Evolutionary conservation across 768 basidiomycete species (phyloP), one percentile per base, ranked within the genome.

Genomic region (Phaeotremella skinneri): DNA sequence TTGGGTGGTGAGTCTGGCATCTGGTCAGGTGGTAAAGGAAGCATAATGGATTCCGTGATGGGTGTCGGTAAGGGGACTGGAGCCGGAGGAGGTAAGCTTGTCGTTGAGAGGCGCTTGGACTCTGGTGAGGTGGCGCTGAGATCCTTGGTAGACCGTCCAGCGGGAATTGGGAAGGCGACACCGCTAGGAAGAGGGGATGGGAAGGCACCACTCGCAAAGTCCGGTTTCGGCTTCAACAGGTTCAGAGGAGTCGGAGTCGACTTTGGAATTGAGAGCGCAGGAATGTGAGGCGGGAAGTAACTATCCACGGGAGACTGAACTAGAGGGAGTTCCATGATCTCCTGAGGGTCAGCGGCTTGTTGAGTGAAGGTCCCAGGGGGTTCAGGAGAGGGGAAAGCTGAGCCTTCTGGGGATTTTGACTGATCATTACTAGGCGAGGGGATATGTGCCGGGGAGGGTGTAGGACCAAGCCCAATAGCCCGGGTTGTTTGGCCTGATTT

Each of bases 1-100:
- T 45, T 52, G 3, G 57, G 62, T 0, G 67, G 67, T 3, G 61
- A 59, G 26, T 62, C 63, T 21, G 67, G 67, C 64, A 69, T 69
- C 49, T 66, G 58, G 34, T 69, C 67, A 17, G 67, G 67, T 16
- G 67, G 67, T 17, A 69, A 47, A 31, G 67, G 67, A 5, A 69
- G 43, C 13, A 13, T 20, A 11, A 39, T 9, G 11, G 55, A 37
- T 57, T 49, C 11, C 52, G 27, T 4, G 43, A 49, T 30, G 6
- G 63, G 50, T 17, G 59, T 59, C 21, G 67, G 64, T 1, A 63
- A 26, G 37, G 42, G 17, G 31, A 65, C 52, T 14, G 63, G 66
- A 16, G 63, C 61, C 20, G 63, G 62, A 52, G 56, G 59, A 17
- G 55, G 41, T 21, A 21, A 43, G 14, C 49, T 49, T 17, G 43